Base-by-base conservation (phyloP, 2,329 filamentous ascomycete genomes). In the Mycogone perniciosa region DNA sequence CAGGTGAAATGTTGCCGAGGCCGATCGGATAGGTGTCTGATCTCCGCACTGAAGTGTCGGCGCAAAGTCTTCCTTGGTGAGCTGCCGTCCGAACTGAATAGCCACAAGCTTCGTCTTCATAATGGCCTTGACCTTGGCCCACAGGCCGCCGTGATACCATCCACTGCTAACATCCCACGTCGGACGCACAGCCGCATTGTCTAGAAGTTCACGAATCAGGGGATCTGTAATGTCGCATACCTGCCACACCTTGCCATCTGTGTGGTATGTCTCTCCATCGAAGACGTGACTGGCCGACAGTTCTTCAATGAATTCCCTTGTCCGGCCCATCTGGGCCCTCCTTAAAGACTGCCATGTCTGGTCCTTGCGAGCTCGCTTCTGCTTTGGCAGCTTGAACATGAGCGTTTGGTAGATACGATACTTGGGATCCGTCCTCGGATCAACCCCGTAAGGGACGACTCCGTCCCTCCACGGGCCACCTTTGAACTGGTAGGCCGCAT, bases 231-330 rank as follows among this genome's bases (percentile, higher is more conserved):
- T 85, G 66, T 99, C 93, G 70, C 90, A 95, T 29, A 95, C 80
- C 73, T 97, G 93, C 86, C 90, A 99, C 45, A 93, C 85, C 61
- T 93, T 93, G 37, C 90, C 90, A 61, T 96, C 90, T 1, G 81
- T 79, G 11, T 82, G 81, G 49, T 92, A 81, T 2, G 77, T 79
- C 53, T 82, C 75, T 43, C 92, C 92, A 54, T 95, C 89, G 67
- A 96, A 97, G 1, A 92, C 73, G 66, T 97, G 91, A 48, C 76
- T 84, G 31, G 72, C 65, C 20, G 67, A 68, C 33, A 71, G 64
- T 27, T 71, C 69, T 41, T 71, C 70, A 7, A 66, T 57, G 33
- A 68, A 65, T 51, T 65, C 67, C 20, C 68, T 71, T 6, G 70
- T 62, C 30, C 71, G 69, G 10, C 66, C 68, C 54, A 70, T 61